Percentiles rank a stretch among this genome's conserved stretches.
Evolutionary conservation across 1,284 basidiomycete genomes (phyloP).

Genomic region (Boletus smithii): DNA sequence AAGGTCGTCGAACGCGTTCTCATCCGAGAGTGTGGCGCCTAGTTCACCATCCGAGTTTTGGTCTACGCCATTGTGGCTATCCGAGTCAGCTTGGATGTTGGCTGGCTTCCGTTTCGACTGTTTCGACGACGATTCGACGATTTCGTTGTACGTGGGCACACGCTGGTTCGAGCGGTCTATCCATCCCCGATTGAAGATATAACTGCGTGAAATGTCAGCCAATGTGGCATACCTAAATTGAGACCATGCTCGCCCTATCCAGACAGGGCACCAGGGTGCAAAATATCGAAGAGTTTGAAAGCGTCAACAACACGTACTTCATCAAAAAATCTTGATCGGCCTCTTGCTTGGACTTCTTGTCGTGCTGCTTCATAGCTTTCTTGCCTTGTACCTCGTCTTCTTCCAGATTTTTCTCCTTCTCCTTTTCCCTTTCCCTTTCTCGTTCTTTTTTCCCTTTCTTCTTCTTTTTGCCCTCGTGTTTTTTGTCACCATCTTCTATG

Average conservation of each 20-base stretch:
- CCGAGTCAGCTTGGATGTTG: conserved; percentile 26
- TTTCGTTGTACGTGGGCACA: conserved; percentile 81
- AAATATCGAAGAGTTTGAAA: background rate
- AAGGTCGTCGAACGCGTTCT: conserved; percentile 67
- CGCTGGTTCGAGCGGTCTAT: conserved; percentile 72
- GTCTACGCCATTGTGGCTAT: conserved; percentile 24
- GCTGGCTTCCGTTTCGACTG: conserved; percentile 30
- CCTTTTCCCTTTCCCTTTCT: too few species aligned
- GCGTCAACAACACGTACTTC: conserved; percentile 74
- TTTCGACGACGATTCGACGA: conserved; percentile 45
- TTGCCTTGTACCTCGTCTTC: conserved; percentile 30
- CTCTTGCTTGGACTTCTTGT: conserved; percentile 49
- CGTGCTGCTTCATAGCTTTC: conserved; percentile 33
- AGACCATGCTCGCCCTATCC: too few species aligned
- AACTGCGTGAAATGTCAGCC: conserved; percentile 48
- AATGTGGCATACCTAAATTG: too few species aligned
- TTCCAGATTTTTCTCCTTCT: conserved; percentile 32
- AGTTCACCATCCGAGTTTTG: conserved; percentile 27
- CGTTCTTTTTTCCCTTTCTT: conserved; percentile 32
- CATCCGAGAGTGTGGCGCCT: conserved; percentile 37
- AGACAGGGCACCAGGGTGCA: background rate
- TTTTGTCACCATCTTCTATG: conserved; percentile 25
- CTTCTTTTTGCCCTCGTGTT: conserved; percentile 34
- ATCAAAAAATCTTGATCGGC: conserved; percentile 85
- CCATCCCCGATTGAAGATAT: conserved; percentile 94